Evolutionary conservation across 495 filamentous ascomycete species (phyloP), one percentile per base, ranked within the genome.

Genomic region (Daldinia caldariorum): DNA sequence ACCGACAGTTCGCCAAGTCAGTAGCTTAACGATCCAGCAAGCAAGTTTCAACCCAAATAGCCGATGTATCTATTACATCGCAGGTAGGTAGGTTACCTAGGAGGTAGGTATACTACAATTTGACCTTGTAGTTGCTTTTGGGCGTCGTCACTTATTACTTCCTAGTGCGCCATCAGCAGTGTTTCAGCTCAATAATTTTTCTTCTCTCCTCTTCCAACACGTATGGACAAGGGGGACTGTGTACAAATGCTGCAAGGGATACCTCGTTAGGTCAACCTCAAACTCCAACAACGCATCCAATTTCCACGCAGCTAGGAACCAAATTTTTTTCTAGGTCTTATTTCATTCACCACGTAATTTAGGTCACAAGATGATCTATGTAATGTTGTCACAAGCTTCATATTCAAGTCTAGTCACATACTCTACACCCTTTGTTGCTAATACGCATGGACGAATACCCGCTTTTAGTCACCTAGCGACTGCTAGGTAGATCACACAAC

Each of bases 1-100:
- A 41, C 59, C 58, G 59, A 45, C 32, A 41, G 26, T 53, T 69
- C 34, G 57, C 65, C 58, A 68, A 62, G 58, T 41, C 56, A 59
- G 53, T 22, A 29, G 18, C 29, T 35, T 29, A 16, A 50, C 26
- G 38, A 67, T 49, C 50, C 49, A 57, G 38, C 51, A 18, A 62
- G 65, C 43, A 38, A 66, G 56, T 54, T 55, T 45, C 37, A 35
- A 60, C 31, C 58, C 39, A 18, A 31, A 47, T 37, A 38, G 38
- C 37, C 34, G 18, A 47, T 47, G 22, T 53, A 69, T 63, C 34
- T 35, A 10, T 35, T 35, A 6, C 34, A 35, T 35, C 9, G 34
- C n/a, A n/a, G n/a, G n/a, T n/a, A n/a, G n/a, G n/a, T n/a, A n/a
- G n/a, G n/a, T n/a, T n/a, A n/a, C n/a, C n/a, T n/a, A n/a, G n/a